Evolutionary conservation across 2,329 filamentous ascomycete genomes (phyloP).

Genomic region (Fusarium sp.): DNA sequence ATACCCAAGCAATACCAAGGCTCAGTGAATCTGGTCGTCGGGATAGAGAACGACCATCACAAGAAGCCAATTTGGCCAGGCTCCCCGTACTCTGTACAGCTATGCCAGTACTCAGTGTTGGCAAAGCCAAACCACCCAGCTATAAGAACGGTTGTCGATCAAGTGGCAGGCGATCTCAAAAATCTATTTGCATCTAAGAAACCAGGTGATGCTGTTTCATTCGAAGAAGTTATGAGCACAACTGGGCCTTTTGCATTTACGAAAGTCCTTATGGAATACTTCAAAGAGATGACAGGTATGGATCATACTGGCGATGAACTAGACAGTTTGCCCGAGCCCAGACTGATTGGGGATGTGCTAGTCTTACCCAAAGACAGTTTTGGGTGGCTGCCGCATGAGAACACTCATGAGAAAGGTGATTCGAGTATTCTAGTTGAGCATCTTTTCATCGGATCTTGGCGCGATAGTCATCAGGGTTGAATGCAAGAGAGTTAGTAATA

Average conservation of each 20-base stretch:
- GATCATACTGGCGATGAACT: constrained; percentile 48
- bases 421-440: constrained; percentile 36
- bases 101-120: constrained; percentile 81
- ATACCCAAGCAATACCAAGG: constrained; percentile 63
- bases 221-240: constrained; percentile 49
- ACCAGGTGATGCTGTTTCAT: constrained; percentile 24
- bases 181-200: constrained; percentile 35
- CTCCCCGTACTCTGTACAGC: constrained; percentile 75
- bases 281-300: constrained; percentile 40
- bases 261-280: constrained; percentile 47
- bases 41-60: constrained; percentile 73
- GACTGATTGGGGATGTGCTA: constrained; percentile 49
- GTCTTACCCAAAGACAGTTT: constrained; percentile 48
- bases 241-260: constrained; percentile 50
- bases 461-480: constrained; percentile 31
- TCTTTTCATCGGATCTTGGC: constrained; percentile 38
- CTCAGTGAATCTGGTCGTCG: constrained; percentile 73
- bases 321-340: constrained; percentile 44
- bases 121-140: constrained; percentile 78
- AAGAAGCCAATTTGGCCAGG: constrained; percentile 60
- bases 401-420: constrained; percentile 33
- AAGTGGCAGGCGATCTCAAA: constrained; percentile 61
- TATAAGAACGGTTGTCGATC: constrained; percentile 72
- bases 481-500: no score
- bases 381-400: constrained; percentile 38